These are phyloP conservation scores for Leishmania martiniquensis DNA, from an alignment of 208 protist genomes.

Conservation along the genomic window DNA sequence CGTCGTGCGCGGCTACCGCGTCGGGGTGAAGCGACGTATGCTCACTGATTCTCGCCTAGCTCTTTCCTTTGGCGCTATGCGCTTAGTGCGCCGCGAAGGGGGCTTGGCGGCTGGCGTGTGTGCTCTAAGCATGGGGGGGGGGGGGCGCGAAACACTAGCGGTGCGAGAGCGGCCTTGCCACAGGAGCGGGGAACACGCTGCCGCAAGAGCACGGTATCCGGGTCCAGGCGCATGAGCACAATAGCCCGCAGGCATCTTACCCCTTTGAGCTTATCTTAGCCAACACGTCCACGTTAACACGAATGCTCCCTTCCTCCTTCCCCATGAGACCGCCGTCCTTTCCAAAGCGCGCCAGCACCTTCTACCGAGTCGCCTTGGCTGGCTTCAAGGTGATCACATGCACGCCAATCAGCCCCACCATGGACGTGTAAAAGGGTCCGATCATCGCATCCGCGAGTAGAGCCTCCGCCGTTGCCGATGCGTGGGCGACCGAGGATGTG, in stretches of 20 bases:
- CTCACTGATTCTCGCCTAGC: background rate
- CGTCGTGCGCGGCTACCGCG: background rate
- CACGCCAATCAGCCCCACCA: constrained; percentile 75
- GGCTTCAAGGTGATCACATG: constrained; percentile 54
- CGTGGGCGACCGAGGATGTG: constrained; percentile 11
- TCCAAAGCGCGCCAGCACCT: background rate
- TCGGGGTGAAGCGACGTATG: background rate
- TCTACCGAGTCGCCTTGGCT: constrained; percentile 1
- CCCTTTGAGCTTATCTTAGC: background rate
- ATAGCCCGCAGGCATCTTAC: background rate
- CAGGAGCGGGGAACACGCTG: background rate
- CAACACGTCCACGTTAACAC: background rate
- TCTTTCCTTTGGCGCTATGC: background rate
- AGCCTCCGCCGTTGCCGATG: constrained; percentile 31
- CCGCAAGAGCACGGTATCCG: background rate
- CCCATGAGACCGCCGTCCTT: background rate
- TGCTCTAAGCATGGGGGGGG: background rate
- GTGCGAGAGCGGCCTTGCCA: background rate
- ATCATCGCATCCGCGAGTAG: constrained; percentile 62
- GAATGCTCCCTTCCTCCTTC: background rate
- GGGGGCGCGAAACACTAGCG: background rate
- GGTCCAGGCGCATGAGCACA: background rate
- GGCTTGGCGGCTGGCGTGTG: too few species aligned
- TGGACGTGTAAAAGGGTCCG: constrained; percentile 62
- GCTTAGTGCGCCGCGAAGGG: background rate